Evolutionary conservation across 257 asterid genomes (phyloP).

Genomic region (Nicotiana knightiana): DNA sequence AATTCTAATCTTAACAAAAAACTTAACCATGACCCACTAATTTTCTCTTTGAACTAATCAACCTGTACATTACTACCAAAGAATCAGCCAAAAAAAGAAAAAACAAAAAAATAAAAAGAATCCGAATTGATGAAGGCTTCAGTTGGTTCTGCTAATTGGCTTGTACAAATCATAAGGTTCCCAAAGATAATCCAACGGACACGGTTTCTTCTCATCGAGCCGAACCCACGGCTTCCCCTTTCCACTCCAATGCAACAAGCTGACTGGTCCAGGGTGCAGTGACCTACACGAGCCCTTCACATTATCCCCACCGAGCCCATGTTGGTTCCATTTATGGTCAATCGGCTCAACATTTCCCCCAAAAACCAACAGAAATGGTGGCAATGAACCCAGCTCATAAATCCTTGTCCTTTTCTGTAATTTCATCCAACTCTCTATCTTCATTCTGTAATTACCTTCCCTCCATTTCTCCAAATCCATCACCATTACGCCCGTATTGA

Average conservation of each 20-base stretch:
- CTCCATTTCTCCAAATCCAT: slow-evolving; percentile 9
- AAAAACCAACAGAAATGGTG: slow-evolving; percentile 12
- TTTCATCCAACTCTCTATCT: slow-evolving; percentile 11
- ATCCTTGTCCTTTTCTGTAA: slow-evolving; percentile 10
- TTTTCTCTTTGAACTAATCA: background rate
- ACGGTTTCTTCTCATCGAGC: slow-evolving; percentile 11
- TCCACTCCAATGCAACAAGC: slow-evolving; percentile 16
- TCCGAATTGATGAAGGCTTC: background rate
- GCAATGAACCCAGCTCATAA: slow-evolving; percentile 9
- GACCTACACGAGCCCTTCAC: background rate
- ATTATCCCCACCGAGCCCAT: slow-evolving; percentile 15
- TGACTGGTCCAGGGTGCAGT: slow-evolving; percentile 4
- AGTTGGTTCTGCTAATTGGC: background rate
- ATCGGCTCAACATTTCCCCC: slow-evolving; percentile 8
- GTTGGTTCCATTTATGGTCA: slow-evolving; percentile 12
- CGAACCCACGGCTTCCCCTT: slow-evolving; percentile 15
- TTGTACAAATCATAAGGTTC: slow-evolving; percentile 10
- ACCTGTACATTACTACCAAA: background rate
- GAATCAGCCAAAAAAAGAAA: background rate
- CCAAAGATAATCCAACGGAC: slow-evolving; percentile 13
- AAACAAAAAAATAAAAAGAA: background rate
- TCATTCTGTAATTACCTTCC: background rate
- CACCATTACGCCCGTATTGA: slow-evolving; percentile 12
- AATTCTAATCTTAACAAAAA: background rate
- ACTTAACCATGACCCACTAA: background rate